phyloP scores from a whole-genome alignment of 306 rosid genomes.

The Cicer bijugum region DNA sequence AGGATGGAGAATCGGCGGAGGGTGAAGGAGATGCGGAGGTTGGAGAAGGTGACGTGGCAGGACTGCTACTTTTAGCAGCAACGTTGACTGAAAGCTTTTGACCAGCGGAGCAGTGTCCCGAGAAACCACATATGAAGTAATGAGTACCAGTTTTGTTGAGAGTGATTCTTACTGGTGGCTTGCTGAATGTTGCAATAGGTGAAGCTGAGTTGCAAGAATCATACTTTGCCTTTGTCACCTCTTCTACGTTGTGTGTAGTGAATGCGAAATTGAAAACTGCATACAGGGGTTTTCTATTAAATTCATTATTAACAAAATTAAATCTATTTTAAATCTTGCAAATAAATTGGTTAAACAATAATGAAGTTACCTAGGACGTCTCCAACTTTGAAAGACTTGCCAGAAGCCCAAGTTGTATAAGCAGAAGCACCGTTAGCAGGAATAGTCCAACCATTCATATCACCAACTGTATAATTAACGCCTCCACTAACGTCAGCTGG shows the following conservation, averaged over 20 bases:
- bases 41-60: conserved; percentile 14
- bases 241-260: conserved; percentile 60
- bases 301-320: too few relatives aligned
- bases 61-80: background rate
- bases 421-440: conserved; percentile 9
- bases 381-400: conserved; percentile 48
- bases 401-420: conserved; percentile 45
- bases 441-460: conserved; percentile 41
- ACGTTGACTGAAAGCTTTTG: conserved; percentile 54
- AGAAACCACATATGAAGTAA: conserved; percentile 43
- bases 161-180: conserved; percentile 46
- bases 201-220: conserved; percentile 52
- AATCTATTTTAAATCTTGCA: too few relatives aligned
- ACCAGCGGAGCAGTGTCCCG: conserved; percentile 48
- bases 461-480: conserved; percentile 50
- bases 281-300: background rate
- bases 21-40: conserved; percentile 35
- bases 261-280: conserved; percentile 62
- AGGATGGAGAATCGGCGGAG: conserved; percentile 8
- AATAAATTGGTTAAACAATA: background rate
- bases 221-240: conserved; percentile 57
- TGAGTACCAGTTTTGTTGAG: conserved; percentile 46
- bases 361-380: conserved; percentile 45
- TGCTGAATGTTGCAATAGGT: conserved; percentile 20
- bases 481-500: conserved; percentile 43